A percentile compares a stretch with the other conserved stretches of the same genome.
These are phyloP conservation scores for Tetratostichococcus sp. DNA, from an alignment of 139 green algal genomes.

Conservation along the genomic window DNA sequence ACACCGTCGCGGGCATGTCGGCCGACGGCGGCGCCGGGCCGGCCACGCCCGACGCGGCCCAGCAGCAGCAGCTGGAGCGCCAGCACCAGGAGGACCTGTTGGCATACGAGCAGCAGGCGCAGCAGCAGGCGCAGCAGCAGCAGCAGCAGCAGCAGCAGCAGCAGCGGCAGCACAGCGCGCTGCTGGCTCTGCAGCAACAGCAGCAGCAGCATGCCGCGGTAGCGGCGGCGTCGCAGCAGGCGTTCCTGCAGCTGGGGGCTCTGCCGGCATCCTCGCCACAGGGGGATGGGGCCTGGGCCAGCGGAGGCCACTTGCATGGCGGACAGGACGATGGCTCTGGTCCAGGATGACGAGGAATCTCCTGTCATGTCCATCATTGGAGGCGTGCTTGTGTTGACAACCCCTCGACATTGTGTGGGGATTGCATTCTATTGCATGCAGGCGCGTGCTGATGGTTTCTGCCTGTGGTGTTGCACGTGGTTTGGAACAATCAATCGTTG, in stretches of 20 bases:
- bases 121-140: no score
- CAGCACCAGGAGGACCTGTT: neutral
- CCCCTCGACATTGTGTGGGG: no score
- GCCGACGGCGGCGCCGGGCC: neutral
- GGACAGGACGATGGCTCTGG: no score
- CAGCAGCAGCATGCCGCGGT: neutral
- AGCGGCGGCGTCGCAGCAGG: slow-evolving; percentile 3
- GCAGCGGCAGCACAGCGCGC: slow-evolving; percentile 8
- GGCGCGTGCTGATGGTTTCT: no score
- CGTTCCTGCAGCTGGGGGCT: neutral
- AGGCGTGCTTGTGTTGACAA: no score
- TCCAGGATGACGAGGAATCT: no score
- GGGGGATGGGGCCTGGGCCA: neutral
- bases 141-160: neutral
- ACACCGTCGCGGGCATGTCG: neutral
- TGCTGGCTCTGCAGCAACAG: neutral
- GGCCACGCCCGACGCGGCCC: neutral
- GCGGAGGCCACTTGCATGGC: no score
- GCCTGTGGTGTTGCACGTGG: no score
- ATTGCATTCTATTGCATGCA: no score
- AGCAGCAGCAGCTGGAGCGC: neutral
- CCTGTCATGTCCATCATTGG: no score
- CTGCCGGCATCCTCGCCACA: neutral
- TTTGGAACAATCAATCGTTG: no score
- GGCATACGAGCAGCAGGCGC: neutral